phyloP scores from a whole-genome alignment of 768 basidiomycete species.

The Rhizopogon vinicolor region DNA sequence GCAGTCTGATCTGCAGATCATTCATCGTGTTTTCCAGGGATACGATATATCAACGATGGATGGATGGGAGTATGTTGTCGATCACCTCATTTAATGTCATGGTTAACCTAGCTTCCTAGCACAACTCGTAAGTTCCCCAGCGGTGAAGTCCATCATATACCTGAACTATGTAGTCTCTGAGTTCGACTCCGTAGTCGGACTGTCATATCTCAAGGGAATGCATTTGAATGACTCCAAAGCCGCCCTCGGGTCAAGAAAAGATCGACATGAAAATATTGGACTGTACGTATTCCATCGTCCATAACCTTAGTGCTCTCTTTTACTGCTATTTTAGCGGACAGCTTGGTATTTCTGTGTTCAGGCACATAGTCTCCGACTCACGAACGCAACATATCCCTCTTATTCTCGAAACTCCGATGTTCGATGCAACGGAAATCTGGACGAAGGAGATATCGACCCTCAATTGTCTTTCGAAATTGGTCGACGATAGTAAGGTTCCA shows the following conservation, averaged over 20 bases:
- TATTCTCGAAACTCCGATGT: constrained; percentile 77
- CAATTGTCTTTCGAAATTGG: background rate
- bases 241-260: constrained; percentile 57
- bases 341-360: constrained; percentile 59
- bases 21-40: constrained; percentile 39
- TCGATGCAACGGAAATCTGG: constrained; percentile 68
- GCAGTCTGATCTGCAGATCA: background rate
- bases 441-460: constrained; percentile 50
- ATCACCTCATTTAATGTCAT: background rate
- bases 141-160: background rate
- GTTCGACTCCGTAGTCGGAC: constrained; percentile 67
- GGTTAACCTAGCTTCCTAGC: constrained; percentile 8
- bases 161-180: constrained; percentile 39
- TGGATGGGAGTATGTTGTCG: constrained; percentile 60
- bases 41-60: constrained; percentile 75
- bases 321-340: constrained; percentile 45
- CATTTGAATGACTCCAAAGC: constrained; percentile 85
- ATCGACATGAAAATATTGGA: constrained; percentile 84
- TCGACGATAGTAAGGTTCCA: background rate
- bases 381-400: constrained; percentile 69
- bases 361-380: constrained; percentile 61
- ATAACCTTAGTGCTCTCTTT: background rate
- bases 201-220: constrained; percentile 74
- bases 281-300: constrained; percentile 41
- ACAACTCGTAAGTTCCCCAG: constrained; percentile 17